Percentiles rank a stretch among this genome's conserved stretches.
phyloP scores from a whole-genome alignment of 129 eudicot species.

The Heracleum sosnowskyi region DNA sequence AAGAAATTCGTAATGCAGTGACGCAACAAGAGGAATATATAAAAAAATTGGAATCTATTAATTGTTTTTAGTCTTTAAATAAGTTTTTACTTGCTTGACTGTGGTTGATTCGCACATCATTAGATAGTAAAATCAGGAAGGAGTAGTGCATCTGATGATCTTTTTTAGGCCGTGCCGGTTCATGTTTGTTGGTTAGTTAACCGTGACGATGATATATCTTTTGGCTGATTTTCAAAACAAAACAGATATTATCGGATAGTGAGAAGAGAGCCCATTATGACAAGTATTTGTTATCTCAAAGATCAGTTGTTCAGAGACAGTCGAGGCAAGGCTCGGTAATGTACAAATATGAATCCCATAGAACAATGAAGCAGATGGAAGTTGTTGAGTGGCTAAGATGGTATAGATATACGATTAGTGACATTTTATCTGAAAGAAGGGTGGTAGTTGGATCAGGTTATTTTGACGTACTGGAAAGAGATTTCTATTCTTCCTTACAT shows the following conservation, averaged over 20 bases:
- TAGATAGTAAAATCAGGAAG: not conserved
- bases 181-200: no score
- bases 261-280: slow-evolving; percentile 78
- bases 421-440: slow-evolving; percentile 55
- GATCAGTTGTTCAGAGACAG: slow-evolving; percentile 28
- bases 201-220: not conserved
- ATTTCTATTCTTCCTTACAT: slow-evolving; percentile 79
- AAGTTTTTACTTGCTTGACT: not conserved
- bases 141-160: not conserved
- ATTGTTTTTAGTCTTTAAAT: not conserved
- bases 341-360: slow-evolving; percentile 43
- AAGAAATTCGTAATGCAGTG: not conserved
- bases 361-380: slow-evolving; percentile 58
- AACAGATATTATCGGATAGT: slow-evolving; percentile 83
- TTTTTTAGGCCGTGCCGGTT: not conserved
- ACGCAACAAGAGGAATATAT: not conserved
- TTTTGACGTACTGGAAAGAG: slow-evolving; percentile 61
- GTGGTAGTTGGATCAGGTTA: slow-evolving; percentile 68
- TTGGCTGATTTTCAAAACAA: not conserved
- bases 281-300: slow-evolving; percentile 48
- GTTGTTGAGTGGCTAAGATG: slow-evolving; percentile 95
- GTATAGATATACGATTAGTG: slow-evolving; percentile 72
- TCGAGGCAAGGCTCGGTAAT: slow-evolving; percentile 35
- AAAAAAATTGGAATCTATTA: no score
- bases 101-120: no score